Base-by-base conservation (phyloP, 192 early-diverging fungal genomes). In the Linnemannia schmuckeri region DNA sequence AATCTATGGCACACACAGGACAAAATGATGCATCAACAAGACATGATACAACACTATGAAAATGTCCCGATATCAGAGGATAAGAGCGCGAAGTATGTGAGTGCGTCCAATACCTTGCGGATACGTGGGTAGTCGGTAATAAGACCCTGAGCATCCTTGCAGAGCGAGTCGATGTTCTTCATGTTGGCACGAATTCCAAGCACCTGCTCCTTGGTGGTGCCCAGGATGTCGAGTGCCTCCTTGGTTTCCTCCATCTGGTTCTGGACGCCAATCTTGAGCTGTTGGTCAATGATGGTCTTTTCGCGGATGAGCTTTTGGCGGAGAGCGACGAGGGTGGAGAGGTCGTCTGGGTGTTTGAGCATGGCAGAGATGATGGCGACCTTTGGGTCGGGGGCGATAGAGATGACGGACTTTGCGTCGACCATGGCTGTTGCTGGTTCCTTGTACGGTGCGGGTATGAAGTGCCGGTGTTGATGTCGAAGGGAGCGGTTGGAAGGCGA, bases 251-350 rank as follows among this genome's bases (percentile, higher is more conserved):
- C 97, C 69, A 99, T 92, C 88, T 98, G 97, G 61, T 93, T 89
- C 87, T 99, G 97, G 70, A 97, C 96, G 22, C 96, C 96, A 12
- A 97, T 96, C 83, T 98, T 98, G 54, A 99, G 92, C 88, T 99
- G 98, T 20, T 98, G 97, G 88, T 99, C 98, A 35, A 99, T 95
- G 33, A 95, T 92, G 15, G 96, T 95, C 75, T 95, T 94, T 91
- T 99, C 99, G 80, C 95, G 94, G 6, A 94, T 94, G 72, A 98
- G 92, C 83, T 97, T 97, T 76, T 94, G 93, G 75, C 95, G 93
- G 40, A 99, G 80, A 10, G 93, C 90, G 33, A 92, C 90, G 15
- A 98, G 94, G 82, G 96, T 98, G 89, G 95, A 95, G 27, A 99
- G 92, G 90, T 99, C 98, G 89, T 99, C 98, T 9, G 98, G 98